Evolutionary conservation across 129 eudicot species (phyloP).

Genomic region (Helichrysum umbraculigerum): DNA sequence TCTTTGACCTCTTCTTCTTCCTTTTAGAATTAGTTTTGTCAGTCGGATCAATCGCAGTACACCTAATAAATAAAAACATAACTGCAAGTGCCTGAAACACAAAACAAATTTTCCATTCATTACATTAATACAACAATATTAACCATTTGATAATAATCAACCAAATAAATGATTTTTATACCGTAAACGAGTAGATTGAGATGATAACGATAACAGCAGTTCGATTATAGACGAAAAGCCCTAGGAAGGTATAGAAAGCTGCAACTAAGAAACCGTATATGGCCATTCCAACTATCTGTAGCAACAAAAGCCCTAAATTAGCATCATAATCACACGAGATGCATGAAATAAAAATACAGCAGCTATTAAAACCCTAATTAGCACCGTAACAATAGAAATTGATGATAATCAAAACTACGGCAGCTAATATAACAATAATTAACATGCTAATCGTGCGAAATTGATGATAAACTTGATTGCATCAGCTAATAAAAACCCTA

Average conservation of each 20-base stretch:
- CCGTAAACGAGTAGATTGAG: constrained; percentile 59
- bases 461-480: not conserved
- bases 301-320: not conserved
- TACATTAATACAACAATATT: not conserved
- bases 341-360: constrained; percentile 4
- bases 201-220: constrained; percentile 55
- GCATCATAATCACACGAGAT: not conserved
- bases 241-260: constrained; percentile 70
- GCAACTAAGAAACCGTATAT: constrained; percentile 65
- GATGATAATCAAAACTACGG: not conserved
- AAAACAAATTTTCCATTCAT: not conserved
- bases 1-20: constrained; percentile 34
- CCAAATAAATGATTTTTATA: constrained; percentile 19
- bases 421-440: not conserved
- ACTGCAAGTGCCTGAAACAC: constrained; percentile 67
- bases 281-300: constrained; percentile 83
- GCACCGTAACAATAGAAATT: not conserved
- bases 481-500: not conserved
- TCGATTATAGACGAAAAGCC: constrained; percentile 67
- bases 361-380: not conserved
- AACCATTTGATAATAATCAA: too few species aligned
- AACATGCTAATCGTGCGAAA: not conserved
- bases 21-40: constrained; percentile 55
- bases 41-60: constrained; percentile 70
- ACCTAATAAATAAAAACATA: constrained; percentile 70